Base-by-base conservation (phyloP, 116 monocot genomes). In the Cymodocea nodosa region DNA sequence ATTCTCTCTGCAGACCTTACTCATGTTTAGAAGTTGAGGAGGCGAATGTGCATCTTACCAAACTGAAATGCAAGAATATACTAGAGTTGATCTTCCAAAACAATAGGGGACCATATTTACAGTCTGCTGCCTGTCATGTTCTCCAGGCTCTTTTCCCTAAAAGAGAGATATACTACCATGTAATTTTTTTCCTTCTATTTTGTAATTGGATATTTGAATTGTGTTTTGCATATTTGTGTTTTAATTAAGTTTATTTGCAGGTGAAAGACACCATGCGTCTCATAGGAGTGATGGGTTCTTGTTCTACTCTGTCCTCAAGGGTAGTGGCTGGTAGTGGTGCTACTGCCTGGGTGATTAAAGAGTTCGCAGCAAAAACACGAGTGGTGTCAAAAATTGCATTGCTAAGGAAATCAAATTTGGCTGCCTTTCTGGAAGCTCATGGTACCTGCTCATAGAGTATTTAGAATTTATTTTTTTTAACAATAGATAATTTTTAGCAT, bases 261-360 rank as follows among this genome's bases (percentile, higher is more conserved):
- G 97, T 98, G 37, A 98, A 98, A 74, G 97, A 98, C 59, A 89
- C 87, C 11, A 83, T 98, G 85, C 83, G 84, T 54, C 84, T 98
- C 54, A 68, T 81, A 40, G 97, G 97, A 49, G 91, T 91, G 20
- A 65, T 89, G 39, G 84, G 75, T 56, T 85, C 92, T 68, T 68
- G 81, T 54, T 89, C 91, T 48, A 69, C 61, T 13, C 82, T 98
- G 19, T 74, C 72, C 60, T 89, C 92, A 59, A 85, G 80, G 75
- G 82, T 86, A 63, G 97, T 92, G 69, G 58, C 81, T 71, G 89
- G 97, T 34, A 83, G 86, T 71, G 82, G 82, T 78, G 80, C 84
- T 56, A 70, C 86, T 69, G 74, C 74, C 4, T 84, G 91, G 88
- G 82, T 92, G 24, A 80, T 86, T 56, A 88, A 84, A 70, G 91